These are phyloP conservation scores for Crithidia bombi DNA, from an alignment of 208 protist genomes.

Conservation along the genomic window DNA sequence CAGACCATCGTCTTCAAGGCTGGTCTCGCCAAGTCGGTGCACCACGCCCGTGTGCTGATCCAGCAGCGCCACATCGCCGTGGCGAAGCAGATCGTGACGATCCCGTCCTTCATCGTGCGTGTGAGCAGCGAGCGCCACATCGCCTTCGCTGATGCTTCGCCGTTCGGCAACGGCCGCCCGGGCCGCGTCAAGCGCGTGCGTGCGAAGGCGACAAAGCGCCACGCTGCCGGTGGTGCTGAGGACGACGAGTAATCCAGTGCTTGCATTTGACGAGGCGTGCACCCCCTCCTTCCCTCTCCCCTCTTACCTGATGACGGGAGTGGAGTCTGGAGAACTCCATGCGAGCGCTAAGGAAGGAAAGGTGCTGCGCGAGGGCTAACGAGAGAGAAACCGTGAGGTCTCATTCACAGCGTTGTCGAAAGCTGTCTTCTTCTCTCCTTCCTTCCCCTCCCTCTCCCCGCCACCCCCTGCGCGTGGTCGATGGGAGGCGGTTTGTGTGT, in stretches of 20 bases:
- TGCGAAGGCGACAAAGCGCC: conserved; percentile 78
- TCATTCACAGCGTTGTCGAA: too few species aligned
- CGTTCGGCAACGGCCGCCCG: conserved; percentile 95
- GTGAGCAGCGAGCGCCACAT: conserved; percentile 99
- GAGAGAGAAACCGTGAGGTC: too few species aligned
- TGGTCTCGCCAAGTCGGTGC: conserved; percentile 99
- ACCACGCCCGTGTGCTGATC: conserved; percentile 99
- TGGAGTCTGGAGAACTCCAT: too few species aligned
- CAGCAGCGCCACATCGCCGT: conserved; percentile 99
- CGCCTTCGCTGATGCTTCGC: conserved; percentile 96
- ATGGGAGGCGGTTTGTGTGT: too few species aligned
- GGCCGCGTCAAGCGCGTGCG: conserved; percentile 97
- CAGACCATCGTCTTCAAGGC: conserved; percentile 99
- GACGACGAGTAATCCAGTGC: conserved; percentile 61
- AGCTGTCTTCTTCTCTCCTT: too few species aligned
- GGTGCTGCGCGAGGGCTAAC: too few species aligned
- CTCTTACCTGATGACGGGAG: too few species aligned
- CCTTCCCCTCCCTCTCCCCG: too few species aligned
- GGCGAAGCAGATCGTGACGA: conserved; percentile 99
- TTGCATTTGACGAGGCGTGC: too few species aligned
- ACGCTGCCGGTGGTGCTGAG: conserved; percentile 55
- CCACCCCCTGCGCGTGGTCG: too few species aligned
- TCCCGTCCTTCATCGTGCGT: conserved; percentile 99
- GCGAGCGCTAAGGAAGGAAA: too few species aligned
- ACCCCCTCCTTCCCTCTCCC: background rate